Conservation (phyloP, 495 filamentous ascomycete species). For the Polyplosphaeria fusca region DNA sequence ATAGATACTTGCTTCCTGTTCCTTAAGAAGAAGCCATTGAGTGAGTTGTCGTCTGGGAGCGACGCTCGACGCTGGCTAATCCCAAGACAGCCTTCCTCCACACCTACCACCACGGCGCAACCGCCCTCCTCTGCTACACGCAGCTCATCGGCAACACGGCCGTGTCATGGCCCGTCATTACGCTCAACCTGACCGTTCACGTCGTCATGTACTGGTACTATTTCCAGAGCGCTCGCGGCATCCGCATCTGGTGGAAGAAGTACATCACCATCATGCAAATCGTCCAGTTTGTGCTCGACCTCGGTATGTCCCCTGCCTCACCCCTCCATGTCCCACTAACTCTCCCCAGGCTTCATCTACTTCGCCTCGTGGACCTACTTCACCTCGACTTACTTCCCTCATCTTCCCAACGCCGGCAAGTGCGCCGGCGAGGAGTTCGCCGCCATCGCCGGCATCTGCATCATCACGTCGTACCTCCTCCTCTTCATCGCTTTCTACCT, state of each 20-base stretch:
- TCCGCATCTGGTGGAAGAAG: constrained; percentile 87
- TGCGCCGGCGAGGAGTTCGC: constrained; percentile 98
- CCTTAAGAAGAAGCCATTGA: constrained; percentile 83
- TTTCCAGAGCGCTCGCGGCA: constrained; percentile 78
- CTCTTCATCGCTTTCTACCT: constrained; percentile 99
- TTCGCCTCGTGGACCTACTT: constrained; percentile 48
- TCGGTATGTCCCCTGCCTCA: constrained; percentile 53
- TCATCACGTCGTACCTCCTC: constrained; percentile 88
- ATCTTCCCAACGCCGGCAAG: constrained; percentile 73
- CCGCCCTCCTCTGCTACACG: constrained; percentile 80
- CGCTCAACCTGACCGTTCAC: constrained; percentile 73
- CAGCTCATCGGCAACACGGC: constrained; percentile 76
- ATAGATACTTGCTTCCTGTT: constrained; percentile 79
- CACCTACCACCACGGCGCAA: constrained; percentile 83
- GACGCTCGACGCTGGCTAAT: no score
- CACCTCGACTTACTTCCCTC: constrained; percentile 84
- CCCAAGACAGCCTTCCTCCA: constrained; percentile 67
- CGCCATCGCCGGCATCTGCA: constrained; percentile 86
- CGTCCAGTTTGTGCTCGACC: constrained; percentile 75
- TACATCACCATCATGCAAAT: constrained; percentile 87
- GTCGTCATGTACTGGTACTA: constrained; percentile 73
- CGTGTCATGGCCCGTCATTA: constrained; percentile 75
- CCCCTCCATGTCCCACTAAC: neutral
- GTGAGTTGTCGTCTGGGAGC: no score
- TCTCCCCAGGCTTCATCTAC: constrained; percentile 50